A percentile compares a stretch with the other conserved stretches of the same genome.
Conservation (phyloP, 805 yeast species). For the Myxozyma nipponensis region DNA sequence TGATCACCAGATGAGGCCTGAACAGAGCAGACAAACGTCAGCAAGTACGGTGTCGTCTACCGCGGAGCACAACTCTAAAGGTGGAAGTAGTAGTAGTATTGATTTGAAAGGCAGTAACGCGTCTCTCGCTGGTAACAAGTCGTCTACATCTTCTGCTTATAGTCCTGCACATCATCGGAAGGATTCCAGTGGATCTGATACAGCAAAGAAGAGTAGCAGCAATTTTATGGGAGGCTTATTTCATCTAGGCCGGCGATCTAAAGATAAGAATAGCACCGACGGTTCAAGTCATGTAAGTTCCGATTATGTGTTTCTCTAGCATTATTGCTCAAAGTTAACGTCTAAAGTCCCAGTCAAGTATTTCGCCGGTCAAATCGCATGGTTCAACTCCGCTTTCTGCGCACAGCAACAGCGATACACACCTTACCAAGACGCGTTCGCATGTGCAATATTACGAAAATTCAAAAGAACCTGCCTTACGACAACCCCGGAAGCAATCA, state of each 20-base stretch:
- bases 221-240: constrained; percentile 24
- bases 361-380: neutral
- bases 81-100: constrained; percentile 41
- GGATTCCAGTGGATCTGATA: constrained; percentile 4
- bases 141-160: neutral
- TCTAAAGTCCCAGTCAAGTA: neutral
- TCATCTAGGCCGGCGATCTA: constrained; percentile 23
- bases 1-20: neutral
- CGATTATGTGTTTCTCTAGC: neutral
- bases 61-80: neutral
- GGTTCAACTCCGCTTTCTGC: neutral
- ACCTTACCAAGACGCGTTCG: constrained; percentile 5
- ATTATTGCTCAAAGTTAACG: neutral
- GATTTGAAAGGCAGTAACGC: neutral
- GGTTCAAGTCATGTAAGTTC: constrained; percentile 8
- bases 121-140: neutral
- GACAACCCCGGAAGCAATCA: neutral
- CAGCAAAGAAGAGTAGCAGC: constrained; percentile 2
- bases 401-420: constrained; percentile 19
- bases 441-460: neutral
- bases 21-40: neutral
- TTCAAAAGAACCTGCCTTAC: neutral
- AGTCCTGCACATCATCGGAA: neutral
- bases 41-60: neutral
- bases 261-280: constrained; percentile 8